phyloP scores from a whole-genome alignment of 106 monocot species.

The Chionographis japonica region DNA sequence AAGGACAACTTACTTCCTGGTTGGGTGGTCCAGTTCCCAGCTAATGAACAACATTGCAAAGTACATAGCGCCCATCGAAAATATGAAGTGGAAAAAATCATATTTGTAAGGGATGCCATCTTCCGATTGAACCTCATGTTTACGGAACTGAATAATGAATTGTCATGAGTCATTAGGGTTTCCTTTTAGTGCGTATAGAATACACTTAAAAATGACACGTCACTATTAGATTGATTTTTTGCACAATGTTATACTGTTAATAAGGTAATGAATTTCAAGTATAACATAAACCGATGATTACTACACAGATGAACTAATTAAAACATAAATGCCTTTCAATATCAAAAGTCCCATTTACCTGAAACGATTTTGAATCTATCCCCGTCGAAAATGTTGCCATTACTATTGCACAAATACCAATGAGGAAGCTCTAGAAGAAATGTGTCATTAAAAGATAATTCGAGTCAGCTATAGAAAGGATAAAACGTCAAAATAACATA shows the following conservation, averaged over 20 bases:
- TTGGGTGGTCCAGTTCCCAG: slow-evolving; percentile 62
- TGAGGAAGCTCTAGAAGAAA: slow-evolving; percentile 49
- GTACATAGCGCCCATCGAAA: slow-evolving; percentile 75
- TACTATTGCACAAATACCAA: slow-evolving; percentile 62
- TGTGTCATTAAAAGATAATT: too few relatives aligned
- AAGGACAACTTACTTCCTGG: slow-evolving; percentile 39
- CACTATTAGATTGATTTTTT: too few relatives aligned
- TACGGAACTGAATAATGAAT: slow-evolving; percentile 23
- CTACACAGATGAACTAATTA: too few relatives aligned
- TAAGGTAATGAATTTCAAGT: too few relatives aligned
- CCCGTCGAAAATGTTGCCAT: slow-evolving; percentile 78
- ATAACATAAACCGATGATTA: too few relatives aligned
- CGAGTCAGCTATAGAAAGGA: too few relatives aligned
- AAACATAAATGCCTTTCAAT: neutral
- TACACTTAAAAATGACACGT: too few relatives aligned
- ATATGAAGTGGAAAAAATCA: slow-evolving; percentile 56
- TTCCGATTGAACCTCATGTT: slow-evolving; percentile 23
- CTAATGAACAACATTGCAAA: slow-evolving; percentile 74
- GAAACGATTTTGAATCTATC: slow-evolving; percentile 53
- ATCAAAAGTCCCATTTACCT: slow-evolving; percentile 24
- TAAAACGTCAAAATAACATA: too few relatives aligned
- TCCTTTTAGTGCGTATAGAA: neutral
- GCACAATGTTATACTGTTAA: too few relatives aligned
- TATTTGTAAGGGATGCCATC: slow-evolving; percentile 70
- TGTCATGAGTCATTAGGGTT: neutral